A percentile compares a stretch with the other conserved stretches of the same genome.
phyloP scores from a whole-genome alignment of 345 rosid species.

The Eucalyptus lansdowneana region DNA sequence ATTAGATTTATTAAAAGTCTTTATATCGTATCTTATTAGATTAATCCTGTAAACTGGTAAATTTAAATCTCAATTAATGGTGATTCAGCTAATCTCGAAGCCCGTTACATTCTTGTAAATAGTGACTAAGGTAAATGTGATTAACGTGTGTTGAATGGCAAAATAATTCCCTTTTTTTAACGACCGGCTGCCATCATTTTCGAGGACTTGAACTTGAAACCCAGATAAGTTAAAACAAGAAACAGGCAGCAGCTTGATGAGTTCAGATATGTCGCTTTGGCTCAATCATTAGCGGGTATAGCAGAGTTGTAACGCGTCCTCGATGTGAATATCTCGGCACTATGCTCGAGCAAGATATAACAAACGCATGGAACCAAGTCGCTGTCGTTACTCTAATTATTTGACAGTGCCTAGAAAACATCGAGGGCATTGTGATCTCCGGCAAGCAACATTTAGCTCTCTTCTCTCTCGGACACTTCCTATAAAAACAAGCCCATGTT shows the following conservation, averaged over 20 bases:
- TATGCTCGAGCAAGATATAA: background rate
- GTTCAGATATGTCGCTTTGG: background rate
- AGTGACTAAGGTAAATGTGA: background rate
- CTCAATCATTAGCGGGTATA: background rate
- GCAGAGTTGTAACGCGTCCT: background rate
- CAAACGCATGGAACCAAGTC: background rate
- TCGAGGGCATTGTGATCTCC: background rate
- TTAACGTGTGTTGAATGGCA: background rate
- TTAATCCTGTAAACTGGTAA: accelerated
- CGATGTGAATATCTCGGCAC: background rate
- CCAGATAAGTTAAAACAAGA: background rate
- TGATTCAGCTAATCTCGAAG: background rate
- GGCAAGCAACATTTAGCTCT: background rate
- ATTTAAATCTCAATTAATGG: too few relatives aligned
- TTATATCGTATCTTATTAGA: background rate
- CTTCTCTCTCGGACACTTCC: background rate
- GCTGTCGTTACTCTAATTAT: background rate
- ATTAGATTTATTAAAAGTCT: too few relatives aligned
- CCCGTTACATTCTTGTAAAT: background rate
- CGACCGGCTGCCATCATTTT: background rate
- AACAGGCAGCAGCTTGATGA: background rate
- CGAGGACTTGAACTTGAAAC: background rate
- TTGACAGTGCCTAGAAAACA: background rate
- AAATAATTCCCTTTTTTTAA: too few relatives aligned
- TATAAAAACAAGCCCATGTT: background rate